Conservation (phyloP, 257 asterid species). For the Nicotiana knightiana region DNA sequence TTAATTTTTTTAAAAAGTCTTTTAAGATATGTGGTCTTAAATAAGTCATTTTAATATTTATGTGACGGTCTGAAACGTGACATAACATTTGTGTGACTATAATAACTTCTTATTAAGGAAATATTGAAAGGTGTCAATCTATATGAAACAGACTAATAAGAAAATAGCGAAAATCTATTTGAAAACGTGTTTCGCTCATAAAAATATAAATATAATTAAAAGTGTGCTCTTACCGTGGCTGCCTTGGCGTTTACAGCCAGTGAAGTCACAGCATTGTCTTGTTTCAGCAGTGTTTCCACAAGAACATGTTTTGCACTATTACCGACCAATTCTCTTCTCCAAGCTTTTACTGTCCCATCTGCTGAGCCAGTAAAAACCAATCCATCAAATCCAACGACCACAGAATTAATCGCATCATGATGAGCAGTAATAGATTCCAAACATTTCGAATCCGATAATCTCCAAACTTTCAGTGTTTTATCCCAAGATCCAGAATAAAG, state of each 20-base stretch:
- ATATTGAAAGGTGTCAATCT: too few relatives aligned
- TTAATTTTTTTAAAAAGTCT: too few relatives aligned
- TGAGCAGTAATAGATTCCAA: conserved; percentile 69
- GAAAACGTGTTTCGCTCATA: too few relatives aligned
- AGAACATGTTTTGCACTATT: conserved; percentile 42
- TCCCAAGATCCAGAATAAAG: conserved; percentile 94
- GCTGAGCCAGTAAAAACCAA: conserved; percentile 81
- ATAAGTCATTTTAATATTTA: too few relatives aligned
- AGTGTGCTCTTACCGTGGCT: conserved; percentile 11
- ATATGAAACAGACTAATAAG: too few relatives aligned
- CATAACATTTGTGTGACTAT: too few relatives aligned
- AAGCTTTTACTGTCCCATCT: conserved; percentile 85
- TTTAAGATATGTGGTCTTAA: too few relatives aligned
- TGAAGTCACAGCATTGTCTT: conserved; percentile 74
- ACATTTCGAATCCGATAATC: conserved; percentile 72
- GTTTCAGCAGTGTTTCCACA: conserved; percentile 55
- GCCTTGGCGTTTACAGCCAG: conserved; percentile 39
- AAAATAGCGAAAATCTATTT: too few relatives aligned
- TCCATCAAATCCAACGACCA: conserved; percentile 53
- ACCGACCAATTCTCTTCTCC: conserved; percentile 74
- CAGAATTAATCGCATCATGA: conserved; percentile 72
- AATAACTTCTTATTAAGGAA: too few relatives aligned
- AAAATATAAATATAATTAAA: not conserved
- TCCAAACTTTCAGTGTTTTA: conserved; percentile 79
- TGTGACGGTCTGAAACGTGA: too few relatives aligned